Evolutionary conservation across 371 early-diverging fungal genomes (phyloP).

Genomic region (Mucor circinelloides): DNA sequence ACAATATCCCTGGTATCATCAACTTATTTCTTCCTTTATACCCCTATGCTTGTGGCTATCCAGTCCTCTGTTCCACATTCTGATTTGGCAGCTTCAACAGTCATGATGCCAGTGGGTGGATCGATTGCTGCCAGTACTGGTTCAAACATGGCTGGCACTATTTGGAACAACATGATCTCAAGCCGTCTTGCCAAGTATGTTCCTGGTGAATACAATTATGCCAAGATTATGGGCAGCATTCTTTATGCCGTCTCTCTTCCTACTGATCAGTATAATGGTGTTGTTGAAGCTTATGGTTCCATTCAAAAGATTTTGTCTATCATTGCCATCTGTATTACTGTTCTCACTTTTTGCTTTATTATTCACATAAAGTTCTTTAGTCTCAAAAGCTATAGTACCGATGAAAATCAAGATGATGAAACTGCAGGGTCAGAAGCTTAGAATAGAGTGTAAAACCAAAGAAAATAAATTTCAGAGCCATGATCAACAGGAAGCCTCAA

Average conservation of each 20-base stretch:
- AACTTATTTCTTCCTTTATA: constrained; percentile 30
- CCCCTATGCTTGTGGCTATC: constrained; percentile 34
- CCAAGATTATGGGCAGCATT: constrained; percentile 29
- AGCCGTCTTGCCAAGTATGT: constrained; percentile 29
- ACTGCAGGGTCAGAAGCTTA: constrained; percentile 3
- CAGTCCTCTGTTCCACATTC: constrained; percentile 40
- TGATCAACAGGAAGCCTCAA: constrained; percentile 19
- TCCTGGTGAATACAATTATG: constrained; percentile 39
- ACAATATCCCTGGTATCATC: constrained; percentile 32
- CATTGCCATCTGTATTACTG: constrained; percentile 31
- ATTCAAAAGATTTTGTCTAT: constrained; percentile 34
- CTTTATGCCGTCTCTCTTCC: constrained; percentile 28
- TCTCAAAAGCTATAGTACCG: constrained; percentile 14
- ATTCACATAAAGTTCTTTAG: constrained; percentile 45
- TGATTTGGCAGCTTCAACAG: constrained; percentile 40
- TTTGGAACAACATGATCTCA: constrained; percentile 45
- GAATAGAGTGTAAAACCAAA: constrained; percentile 15
- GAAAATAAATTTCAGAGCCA: constrained; percentile 17
- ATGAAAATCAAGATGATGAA: not conserved
- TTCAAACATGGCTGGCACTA: constrained; percentile 37
- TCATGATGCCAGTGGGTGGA: constrained; percentile 37
- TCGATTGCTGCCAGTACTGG: constrained; percentile 40
- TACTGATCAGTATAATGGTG: constrained; percentile 32
- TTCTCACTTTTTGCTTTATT: constrained; percentile 31
- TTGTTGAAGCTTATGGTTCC: constrained; percentile 33